Evolutionary conservation across 139 green algal genomes (phyloP), one percentile per base, ranked within the genome.

Genomic region (Pseudopediastrum boryanum): DNA sequence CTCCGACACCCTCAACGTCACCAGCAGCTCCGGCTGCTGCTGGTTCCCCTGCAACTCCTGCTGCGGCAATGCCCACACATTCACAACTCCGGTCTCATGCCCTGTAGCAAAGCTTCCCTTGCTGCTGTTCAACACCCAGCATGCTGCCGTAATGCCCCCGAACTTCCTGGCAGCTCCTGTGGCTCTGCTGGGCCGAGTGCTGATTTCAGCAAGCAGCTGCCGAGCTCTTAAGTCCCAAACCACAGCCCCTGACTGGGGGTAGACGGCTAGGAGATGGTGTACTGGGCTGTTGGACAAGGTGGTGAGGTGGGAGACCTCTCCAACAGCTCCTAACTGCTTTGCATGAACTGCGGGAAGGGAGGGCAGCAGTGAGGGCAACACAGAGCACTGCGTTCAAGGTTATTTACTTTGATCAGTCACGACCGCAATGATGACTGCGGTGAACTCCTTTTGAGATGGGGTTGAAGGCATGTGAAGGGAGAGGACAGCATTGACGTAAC

Each of bases 21-120:
- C 10, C 54, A 10, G 10, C n/a, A 42, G 33, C 4, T 39, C 39
- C 74, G 10, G 46, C 63, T 1, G 31, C 64, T 48, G 63, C 9
- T 52, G 65, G n/a, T n/a, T n/a, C n/a, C n/a, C n/a, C n/a, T n/a
- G n/a, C n/a, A n/a, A n/a, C n/a, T n/a, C n/a, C 25, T 36, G n/a
- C 4, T 72, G 27, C 19, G 83, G 83, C 27, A 93, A 27, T 21
- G 61, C 61, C 83, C 81, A 94, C 33, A 95, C 54, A 8, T 85
- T 70, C n/a, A 95, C 71, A 33, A 71, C 77, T 9, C 92, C 90
- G 39, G 84, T 72, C 7, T 83, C 79, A 68, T 96, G 91, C 2
- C 92, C 92, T 29, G 88, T 88, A 3, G 85, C 92, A 72, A 94
- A 91, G 67, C 85, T 68, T 7, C 90, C 86, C 23, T 86, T 61